Conservation (phyloP, 2,329 filamentous ascomycete species). For the Diaporthe eres region DNA sequence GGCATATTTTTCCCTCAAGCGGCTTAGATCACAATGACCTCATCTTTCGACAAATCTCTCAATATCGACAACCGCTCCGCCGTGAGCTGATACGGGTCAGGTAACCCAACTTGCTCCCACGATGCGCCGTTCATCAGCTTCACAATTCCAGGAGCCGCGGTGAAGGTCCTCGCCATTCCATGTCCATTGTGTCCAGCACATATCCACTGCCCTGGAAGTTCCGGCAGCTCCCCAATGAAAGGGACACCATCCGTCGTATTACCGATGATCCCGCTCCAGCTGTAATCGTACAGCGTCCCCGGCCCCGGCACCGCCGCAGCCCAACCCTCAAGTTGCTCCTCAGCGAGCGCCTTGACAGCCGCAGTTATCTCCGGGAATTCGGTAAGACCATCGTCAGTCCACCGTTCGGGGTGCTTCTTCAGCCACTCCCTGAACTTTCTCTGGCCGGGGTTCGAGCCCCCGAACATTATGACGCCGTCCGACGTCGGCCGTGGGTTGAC, state of each 20-base stretch:
- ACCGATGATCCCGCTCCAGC: slow-evolving; percentile 25
- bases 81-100: slow-evolving; percentile 43
- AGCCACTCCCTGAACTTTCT: slow-evolving; percentile 49
- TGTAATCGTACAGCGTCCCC: slow-evolving; percentile 47
- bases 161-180: slow-evolving; percentile 61
- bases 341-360: slow-evolving; percentile 47
- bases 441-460: slow-evolving; percentile 51
- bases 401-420: slow-evolving; percentile 48
- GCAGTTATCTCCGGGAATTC: slow-evolving; percentile 47
- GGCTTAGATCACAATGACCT: neutral
- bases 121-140: slow-evolving; percentile 55
- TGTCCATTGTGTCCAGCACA: slow-evolving; percentile 65
- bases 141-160: slow-evolving; percentile 58
- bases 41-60: neutral
- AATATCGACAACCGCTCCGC: slow-evolving; percentile 29
- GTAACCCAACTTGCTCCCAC: slow-evolving; percentile 54
- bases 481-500: slow-evolving; percentile 51
- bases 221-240: slow-evolving; percentile 57
- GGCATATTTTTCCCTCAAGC: fast-evolving
- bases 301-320: slow-evolving; percentile 46
- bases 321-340: slow-evolving; percentile 48
- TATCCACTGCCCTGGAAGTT: slow-evolving; percentile 59
- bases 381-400: slow-evolving; percentile 49
- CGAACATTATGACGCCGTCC: slow-evolving; percentile 51
- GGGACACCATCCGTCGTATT: slow-evolving; percentile 57